phyloP scores from a whole-genome alignment of 2,329 filamentous ascomycete species.

The Drechslerella coelobrocha region DNA sequence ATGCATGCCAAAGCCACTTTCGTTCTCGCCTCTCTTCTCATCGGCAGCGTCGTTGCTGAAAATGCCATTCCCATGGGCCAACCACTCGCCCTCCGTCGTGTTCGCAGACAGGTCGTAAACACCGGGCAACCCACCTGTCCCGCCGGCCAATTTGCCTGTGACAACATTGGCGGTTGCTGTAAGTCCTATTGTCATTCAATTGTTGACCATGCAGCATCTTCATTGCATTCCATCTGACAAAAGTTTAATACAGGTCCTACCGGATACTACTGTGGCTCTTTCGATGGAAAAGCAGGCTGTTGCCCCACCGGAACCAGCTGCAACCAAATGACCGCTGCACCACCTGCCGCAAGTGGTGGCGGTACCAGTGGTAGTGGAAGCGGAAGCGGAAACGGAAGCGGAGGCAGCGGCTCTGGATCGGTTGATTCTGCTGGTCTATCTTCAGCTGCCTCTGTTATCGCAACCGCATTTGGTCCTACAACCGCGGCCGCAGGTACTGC shows the following conservation, averaged over 20 bases:
- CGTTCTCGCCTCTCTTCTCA: constrained; percentile 24
- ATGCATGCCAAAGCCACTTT: constrained; percentile 33
- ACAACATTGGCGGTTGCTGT: constrained; percentile 40
- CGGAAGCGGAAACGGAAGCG: constrained; percentile 10
- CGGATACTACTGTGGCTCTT: constrained; percentile 44
- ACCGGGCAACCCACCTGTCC: constrained; percentile 26
- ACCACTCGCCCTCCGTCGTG: constrained; percentile 24
- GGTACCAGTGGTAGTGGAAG: constrained; percentile 9
- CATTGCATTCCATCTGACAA: no score
- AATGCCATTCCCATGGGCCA: constrained; percentile 31
- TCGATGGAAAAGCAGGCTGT: constrained; percentile 32
- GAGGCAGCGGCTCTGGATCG: constrained; percentile 19
- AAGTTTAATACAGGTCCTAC: constrained; percentile 24
- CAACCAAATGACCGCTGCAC: background rate
- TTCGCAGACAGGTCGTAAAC: constrained; percentile 22
- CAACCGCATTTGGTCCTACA: background rate
- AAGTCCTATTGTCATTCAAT: background rate
- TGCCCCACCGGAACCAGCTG: constrained; percentile 32
- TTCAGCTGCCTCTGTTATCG: no score
- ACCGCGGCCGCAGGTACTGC: constrained; percentile 1
- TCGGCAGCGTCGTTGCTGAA: constrained; percentile 27
- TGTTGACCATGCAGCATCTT: background rate
- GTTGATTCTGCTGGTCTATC: no score
- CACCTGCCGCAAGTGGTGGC: constrained; percentile 3
- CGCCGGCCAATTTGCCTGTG: constrained; percentile 28